Base-by-base conservation (phyloP, 78 protist species). In the Polysphondylium violaceum region DNA sequence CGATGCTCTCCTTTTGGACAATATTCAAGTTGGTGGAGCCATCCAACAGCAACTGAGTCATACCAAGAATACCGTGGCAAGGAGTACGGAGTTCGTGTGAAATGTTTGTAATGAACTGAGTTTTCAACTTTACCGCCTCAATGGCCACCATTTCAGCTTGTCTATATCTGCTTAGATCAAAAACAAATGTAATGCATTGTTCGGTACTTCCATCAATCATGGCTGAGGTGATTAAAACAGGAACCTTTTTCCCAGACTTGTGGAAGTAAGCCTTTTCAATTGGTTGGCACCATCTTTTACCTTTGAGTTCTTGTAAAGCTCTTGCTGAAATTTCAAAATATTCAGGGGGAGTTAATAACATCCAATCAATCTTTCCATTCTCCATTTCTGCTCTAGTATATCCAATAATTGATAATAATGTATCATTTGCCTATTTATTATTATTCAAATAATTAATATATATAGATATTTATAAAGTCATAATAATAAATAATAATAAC, bases 11-110 rank as follows among this genome's bases (percentile, higher is more conserved):
- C 3, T 81, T 31, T 40, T 90, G 94, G 0, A 17, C 27, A 17
- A 16, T 40, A 0, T 59, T 68, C 29, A 90, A 47, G 2, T 29
- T 21, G n/a, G 74, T 41, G 2, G 25, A 25, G 1, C 47, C n/a
- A 44, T 74, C 86, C 50, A 87, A 41, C 21, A 90, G 19, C 1
- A 90, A 35, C 23, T 95, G 94, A 1, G 87, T 67, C 67, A 87
- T 68, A 61, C 97, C 97, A 2, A 95, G 56, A 3, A 95, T 74
- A 43, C 93, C 95, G 29, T 92, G 90, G 55, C 94, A 74, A 4
- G 97, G 97, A 23, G 95, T 95, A n/a, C 97, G 81, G 21, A 95
- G 56, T 27, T 95, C 97, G 61, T 95, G 97, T 1, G 75, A 35
- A 40, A 95, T 95, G 36, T 77, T 69, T 29, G 95, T 92, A 47